Evolutionary conservation across 768 basidiomycete genomes (phyloP), one percentile per base, ranked within the genome.

Genomic region (Neoboletus magnificus): DNA sequence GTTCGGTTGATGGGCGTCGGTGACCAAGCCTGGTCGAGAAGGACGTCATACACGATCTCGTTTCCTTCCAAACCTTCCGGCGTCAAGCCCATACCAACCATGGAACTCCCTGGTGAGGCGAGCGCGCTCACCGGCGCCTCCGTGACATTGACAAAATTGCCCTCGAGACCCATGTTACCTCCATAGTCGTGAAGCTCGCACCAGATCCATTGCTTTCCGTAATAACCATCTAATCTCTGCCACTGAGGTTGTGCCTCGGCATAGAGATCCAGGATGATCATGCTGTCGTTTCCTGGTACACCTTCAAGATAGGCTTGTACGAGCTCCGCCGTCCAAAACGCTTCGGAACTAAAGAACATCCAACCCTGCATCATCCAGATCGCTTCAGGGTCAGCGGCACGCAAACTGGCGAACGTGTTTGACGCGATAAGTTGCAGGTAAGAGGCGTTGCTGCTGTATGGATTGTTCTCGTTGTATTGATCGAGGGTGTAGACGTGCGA

Each of bases 401-500:
- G 73, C 29, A 77, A 61, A 53, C 72, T 72, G 5, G 70, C 64
- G 41, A 74, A 70, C 13, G 74, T 76, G 50, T 50, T 64, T n/a
- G 67, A 65, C 11, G 74, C 62, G 48, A 76, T 64, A 44, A 59
- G 66, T 29, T 60, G 54, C 12, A 77, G 63, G 60, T 77, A 77
- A 13, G 64, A 65, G 10, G 58, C 39, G 48, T 73, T 62, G 10
- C 65, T 60, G 55, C 67, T 75, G 42, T 65, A 71, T 3, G 76
- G 75, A 41, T 71, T 59, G 54, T 73, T 77, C 62, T 77, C 76
- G 64, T 76, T 76, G 64, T 76, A 76, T 49, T 75, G 76, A 59
- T 77, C 76, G 35, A 77, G 71, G n/a, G 76, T 75, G 54, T 77
- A 77, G 49, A 76, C 66, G 47, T 77, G 75, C 18, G 75, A 69